phyloP scores from a whole-genome alignment of 495 filamentous ascomycete species.

The Penicillium coprophilum region DNA sequence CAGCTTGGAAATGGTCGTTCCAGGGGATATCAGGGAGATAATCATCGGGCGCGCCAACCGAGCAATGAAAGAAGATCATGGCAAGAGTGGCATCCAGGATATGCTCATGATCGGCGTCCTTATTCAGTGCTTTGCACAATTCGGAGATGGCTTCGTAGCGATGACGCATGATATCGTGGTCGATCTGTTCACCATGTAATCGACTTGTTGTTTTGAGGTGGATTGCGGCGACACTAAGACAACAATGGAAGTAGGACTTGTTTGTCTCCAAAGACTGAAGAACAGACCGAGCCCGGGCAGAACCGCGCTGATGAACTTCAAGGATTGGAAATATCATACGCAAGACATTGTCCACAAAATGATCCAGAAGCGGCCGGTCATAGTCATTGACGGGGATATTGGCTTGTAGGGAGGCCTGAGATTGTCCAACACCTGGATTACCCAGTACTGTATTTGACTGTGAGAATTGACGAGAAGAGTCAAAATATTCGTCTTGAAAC shows the following conservation, averaged over 20 bases:
- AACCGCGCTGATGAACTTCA: conserved; percentile 82
- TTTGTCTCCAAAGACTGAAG: conserved; percentile 84
- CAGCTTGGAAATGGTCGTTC: conserved; percentile 95
- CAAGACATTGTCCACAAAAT: conserved; percentile 87
- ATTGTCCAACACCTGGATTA: conserved; percentile 22
- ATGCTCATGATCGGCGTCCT: conserved; percentile 77
- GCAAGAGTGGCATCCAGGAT: conserved; percentile 93
- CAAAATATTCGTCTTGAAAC: conserved; percentile 72
- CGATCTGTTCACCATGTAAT: conserved; percentile 70
- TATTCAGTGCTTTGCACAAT: conserved; percentile 77
- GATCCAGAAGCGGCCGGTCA: conserved; percentile 82
- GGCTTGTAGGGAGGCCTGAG: conserved; percentile 53
- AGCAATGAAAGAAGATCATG: conserved; percentile 97
- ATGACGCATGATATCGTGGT: conserved; percentile 91
- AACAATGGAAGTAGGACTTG: conserved; percentile 92
- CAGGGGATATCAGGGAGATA: conserved; percentile 91
- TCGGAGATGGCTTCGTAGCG: conserved; percentile 84
- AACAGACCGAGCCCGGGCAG: conserved; percentile 73
- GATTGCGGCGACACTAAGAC: conserved; percentile 91
- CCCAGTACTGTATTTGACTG: conserved; percentile 33
- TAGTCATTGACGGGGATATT: conserved; percentile 85
- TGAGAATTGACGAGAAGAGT: conserved; percentile 14
- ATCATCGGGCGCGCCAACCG: conserved; percentile 83
- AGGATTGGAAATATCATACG: conserved; percentile 88
- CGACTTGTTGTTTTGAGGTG: conserved; percentile 80